Evolutionary conservation across 2,329 filamentous ascomycete species (phyloP).

Genomic region (Exophiala lecanii-corni): DNA sequence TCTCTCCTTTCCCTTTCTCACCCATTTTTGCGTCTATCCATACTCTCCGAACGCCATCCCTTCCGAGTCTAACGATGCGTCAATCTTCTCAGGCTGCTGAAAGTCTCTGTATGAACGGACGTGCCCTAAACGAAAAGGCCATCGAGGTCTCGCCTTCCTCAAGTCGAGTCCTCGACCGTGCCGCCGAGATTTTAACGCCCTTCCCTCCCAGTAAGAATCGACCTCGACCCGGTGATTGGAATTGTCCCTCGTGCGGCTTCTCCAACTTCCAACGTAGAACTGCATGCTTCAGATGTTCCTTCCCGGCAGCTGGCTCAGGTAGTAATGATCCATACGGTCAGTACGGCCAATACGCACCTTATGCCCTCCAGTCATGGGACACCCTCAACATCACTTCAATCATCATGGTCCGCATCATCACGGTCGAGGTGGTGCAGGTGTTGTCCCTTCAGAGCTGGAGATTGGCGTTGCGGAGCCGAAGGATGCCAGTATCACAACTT

Average conservation of each 20-base stretch:
- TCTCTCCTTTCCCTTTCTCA: conserved; percentile 8
- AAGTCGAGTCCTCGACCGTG: conserved; percentile 91
- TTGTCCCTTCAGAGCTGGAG: conserved; percentile 91
- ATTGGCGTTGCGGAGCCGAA: conserved; percentile 98
- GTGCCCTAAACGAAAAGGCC: conserved; percentile 95
- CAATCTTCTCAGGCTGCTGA: conserved; percentile 69
- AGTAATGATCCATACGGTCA: conserved; percentile 66
- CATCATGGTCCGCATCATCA: conserved; percentile 51
- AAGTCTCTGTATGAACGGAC: conserved; percentile 97
- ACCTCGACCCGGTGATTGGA: conserved; percentile 96
- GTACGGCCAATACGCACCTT: conserved; percentile 55
- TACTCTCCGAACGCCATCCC: no score
- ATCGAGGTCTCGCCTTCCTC: conserved; percentile 98
- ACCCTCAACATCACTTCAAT: conserved; percentile 44
- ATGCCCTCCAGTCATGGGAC: conserved; percentile 62
- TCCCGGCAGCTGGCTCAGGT: conserved; percentile 83
- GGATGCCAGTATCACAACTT: conserved; percentile 99
- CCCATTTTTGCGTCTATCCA: conserved; percentile 1
- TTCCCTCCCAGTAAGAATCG: conserved; percentile 99
- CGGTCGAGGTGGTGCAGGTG: conserved; percentile 64
- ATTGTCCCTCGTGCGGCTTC: conserved; percentile 96
- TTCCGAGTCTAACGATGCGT: no score
- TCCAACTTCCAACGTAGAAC: conserved; percentile 99
- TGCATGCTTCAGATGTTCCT: conserved; percentile 97
- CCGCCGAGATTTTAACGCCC: conserved; percentile 90